Evolutionary conservation across 257 asterid species (phyloP), one percentile per base, ranked within the genome.

Genomic region (Coffea eugenioides): DNA sequence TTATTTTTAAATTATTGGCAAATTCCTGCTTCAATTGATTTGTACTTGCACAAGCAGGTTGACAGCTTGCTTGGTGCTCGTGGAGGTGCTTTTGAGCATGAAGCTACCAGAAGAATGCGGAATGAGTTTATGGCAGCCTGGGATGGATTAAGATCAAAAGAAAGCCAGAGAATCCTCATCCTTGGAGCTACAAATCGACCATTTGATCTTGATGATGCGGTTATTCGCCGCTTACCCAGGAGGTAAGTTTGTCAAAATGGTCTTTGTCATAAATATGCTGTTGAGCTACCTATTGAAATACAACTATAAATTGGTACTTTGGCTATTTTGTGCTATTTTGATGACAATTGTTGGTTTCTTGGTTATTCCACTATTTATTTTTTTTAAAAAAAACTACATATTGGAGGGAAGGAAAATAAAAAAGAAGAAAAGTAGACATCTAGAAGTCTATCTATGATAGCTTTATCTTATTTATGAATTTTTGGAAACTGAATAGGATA

Each of bases 51-150:
- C 54, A 70, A 81, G 81, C 86, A 95, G 99, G 98, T 96, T 76
- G 99, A 96, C 88, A 96, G 99, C 86, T 90, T 96, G 90, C 97
- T 96, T 65, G 99, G 99, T 87, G 98, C 99, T 80, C 98, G 99
- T 77, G 99, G 99, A 14, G 98, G 99, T 84, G 83, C 97, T 69
- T 88, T 82, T 66, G 99, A 94, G 91, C 99, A 96, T n/a, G 99
- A 96, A 90, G 98, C 99, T 23, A 96, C 98, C 56, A 92, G 99
- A 90, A 90, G 98, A 86, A 94, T 96, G 99, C 86, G 98, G 39
- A 96, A 96, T 79, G 98, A 96, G 86, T 96, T 96, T 79, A 96
- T 96, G 99, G 95, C 99, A 43, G 98, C 99, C 66, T 96, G 99
- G 99, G 99, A 96, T 88, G 99, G 99, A 73, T 89, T 96, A 89